These are phyloP conservation scores for Penicillium brasilianum DNA, from an alignment of 2,329 filamentous ascomycete species.

Conservation along the genomic window DNA sequence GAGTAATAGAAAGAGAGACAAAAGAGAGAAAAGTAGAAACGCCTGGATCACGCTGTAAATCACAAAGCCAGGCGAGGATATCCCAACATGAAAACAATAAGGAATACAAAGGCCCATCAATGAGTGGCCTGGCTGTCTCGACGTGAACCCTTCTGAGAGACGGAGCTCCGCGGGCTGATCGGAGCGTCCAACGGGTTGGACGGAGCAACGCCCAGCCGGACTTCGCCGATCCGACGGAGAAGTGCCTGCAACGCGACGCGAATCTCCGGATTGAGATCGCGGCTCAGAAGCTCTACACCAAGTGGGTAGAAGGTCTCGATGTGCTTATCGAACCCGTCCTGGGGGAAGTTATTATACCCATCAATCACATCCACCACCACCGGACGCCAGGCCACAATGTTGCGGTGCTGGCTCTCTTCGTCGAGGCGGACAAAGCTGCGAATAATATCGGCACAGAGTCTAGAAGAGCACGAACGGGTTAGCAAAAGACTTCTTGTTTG, in stretches of 20 bases:
- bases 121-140: conserved; percentile 37
- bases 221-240: conserved; percentile 81
- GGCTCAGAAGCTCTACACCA: conserved; percentile 77
- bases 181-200: conserved; percentile 32
- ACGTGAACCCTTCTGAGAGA: conserved; percentile 39
- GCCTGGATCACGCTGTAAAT: conserved; percentile 23
- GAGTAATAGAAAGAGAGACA: conserved; percentile 11
- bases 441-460: conserved; percentile 91
- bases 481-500: not conserved
- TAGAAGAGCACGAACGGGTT: conserved; percentile 29
- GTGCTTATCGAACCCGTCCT: conserved; percentile 77
- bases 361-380: conserved; percentile 97
- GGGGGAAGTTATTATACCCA: conserved; percentile 84
- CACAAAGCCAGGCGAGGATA: conserved; percentile 36
- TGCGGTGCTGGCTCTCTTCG: conserved; percentile 94
- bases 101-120: conserved; percentile 20
- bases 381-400: conserved; percentile 95
- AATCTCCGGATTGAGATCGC: conserved; percentile 80
- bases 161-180: conserved; percentile 43
- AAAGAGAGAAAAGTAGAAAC: conserved; percentile 16
- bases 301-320: conserved; percentile 85
- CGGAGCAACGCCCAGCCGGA: conserved; percentile 57
- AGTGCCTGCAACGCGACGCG: conserved; percentile 77
- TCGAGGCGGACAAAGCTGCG: conserved; percentile 82
- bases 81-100: conserved; percentile 32